A percentile compares a stretch with the other conserved stretches of the same genome.
phyloP scores from a whole-genome alignment of 257 asterid species.

The Solanum pennellii region DNA sequence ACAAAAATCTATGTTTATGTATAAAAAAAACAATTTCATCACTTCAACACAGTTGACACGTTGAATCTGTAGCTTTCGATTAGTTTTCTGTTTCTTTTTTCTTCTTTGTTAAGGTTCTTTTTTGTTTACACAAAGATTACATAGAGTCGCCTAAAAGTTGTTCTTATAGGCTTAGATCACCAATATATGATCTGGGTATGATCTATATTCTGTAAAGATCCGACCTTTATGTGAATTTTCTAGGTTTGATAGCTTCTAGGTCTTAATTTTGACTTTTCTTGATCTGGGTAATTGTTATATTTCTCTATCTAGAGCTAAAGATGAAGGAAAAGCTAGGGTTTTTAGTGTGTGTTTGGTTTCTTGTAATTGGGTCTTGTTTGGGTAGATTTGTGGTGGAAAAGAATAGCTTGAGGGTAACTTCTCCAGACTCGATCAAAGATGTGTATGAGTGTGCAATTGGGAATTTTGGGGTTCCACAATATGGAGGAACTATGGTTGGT shows the following conservation, averaged over 20 bases:
- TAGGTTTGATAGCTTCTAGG: background rate
- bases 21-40: background rate
- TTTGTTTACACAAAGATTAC: background rate
- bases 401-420: constrained; percentile 76
- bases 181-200: background rate
- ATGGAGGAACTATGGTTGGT: constrained; percentile 88
- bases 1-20: background rate
- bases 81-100: background rate
- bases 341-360: constrained; percentile 29
- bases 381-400: constrained; percentile 95
- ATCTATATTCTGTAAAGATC: background rate
- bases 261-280: background rate
- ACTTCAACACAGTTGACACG: background rate
- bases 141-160: background rate
- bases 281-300: background rate
- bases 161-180: background rate
- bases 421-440: constrained; percentile 57
- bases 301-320: background rate
- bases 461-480: constrained; percentile 91
- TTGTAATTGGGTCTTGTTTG: constrained; percentile 40
- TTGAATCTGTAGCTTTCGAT: background rate
- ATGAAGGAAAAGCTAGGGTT: constrained; percentile 40
- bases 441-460: constrained; percentile 90
- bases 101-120: background rate
- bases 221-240: background rate